Evolutionary conservation across 371 early-diverging fungal genomes (phyloP), one percentile per base, ranked within the genome.

Genomic region (Mycotypha africana): DNA sequence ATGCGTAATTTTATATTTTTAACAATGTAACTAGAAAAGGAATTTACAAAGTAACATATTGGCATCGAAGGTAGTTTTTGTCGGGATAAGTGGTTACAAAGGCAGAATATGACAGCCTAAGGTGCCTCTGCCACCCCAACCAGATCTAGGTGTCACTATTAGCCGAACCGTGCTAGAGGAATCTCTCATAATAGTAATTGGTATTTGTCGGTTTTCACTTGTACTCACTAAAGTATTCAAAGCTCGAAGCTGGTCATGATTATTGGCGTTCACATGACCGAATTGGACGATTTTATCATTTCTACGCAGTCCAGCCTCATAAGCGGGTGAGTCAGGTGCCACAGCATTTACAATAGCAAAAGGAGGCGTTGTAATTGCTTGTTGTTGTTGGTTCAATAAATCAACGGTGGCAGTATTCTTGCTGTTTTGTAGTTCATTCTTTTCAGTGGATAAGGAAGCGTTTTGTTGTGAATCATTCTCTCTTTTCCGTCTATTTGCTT

Each of bases 321-420:
- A 51, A 0, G 92, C 91, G 5, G 95, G 93, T 3, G 91, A 89
- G 45, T 84, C 84, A 0, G 85, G 86, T 19, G 88, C 86, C 4
- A 94, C 89, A 0, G 76, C 79, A 53, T 86, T 85, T n/a, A 94
- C 81, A 3, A 74, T 59, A 2, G 92, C 92, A 70, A 93, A 89
- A 5, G 92, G 44, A 28, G 28, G n/a, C 15, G 45, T 11, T 4
- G 17, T 30, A 42, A 17, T 26, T 49, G 17, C n/a, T 47, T 22
- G 30, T 56, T 28, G 11, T 28, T 11, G 5, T 28, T 28, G 8
- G 15, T 9, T 33, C 4, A 6, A 4, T 9, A 4, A 4, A 9
- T 38, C 60, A 34, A 44, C 53, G 2, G 15, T 23, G 3, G 21
- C 39, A 23, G 23, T 26, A 38, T 36, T 24, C 4, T 26, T 49